Conservation (phyloP, 495 filamentous ascomycete species). For the Monascus purpureus region DNA sequence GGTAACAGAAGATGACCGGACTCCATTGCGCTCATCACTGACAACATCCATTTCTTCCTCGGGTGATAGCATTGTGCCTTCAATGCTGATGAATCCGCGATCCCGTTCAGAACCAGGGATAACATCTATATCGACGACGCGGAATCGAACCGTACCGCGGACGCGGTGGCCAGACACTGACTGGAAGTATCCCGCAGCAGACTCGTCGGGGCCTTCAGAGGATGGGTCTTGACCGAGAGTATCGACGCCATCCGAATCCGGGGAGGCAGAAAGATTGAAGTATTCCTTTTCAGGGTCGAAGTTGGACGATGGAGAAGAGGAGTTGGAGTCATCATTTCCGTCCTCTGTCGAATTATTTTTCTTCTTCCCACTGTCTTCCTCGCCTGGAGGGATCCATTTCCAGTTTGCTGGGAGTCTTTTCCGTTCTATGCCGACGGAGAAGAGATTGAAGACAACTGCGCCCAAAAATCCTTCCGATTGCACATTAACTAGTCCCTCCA, state of each 20-base stretch:
- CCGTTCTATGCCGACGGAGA: conserved; percentile 57
- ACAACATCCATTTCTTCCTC: conserved; percentile 30
- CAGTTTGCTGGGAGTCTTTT: conserved; percentile 51
- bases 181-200: conserved; percentile 42
- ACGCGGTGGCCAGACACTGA: conserved; percentile 48
- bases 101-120: conserved; percentile 42
- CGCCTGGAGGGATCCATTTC: conserved; percentile 42
- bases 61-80: conserved; percentile 48
- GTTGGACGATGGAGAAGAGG: conserved; percentile 4
- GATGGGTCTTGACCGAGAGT: not conserved
- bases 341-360: conserved; percentile 11
- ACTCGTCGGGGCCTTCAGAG: conserved; percentile 21
- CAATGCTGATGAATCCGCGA: conserved; percentile 50
- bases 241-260: not conserved
- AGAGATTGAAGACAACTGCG: conserved; percentile 58
- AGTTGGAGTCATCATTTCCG: conserved; percentile 10
- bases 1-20: conserved; percentile 3
- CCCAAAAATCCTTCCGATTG: conserved; percentile 62
- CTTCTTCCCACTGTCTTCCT: conserved; percentile 14
- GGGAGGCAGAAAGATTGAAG: conserved; percentile 7
- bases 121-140: conserved; percentile 49
- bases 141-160: conserved; percentile 44
- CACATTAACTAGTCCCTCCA: conserved; percentile 57
- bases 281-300: conserved; percentile 31
- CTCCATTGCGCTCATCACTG: conserved; percentile 23